Evolutionary conservation across 169 alveolate species (phyloP).

Genomic region (Hepatocystis sp.): DNA sequence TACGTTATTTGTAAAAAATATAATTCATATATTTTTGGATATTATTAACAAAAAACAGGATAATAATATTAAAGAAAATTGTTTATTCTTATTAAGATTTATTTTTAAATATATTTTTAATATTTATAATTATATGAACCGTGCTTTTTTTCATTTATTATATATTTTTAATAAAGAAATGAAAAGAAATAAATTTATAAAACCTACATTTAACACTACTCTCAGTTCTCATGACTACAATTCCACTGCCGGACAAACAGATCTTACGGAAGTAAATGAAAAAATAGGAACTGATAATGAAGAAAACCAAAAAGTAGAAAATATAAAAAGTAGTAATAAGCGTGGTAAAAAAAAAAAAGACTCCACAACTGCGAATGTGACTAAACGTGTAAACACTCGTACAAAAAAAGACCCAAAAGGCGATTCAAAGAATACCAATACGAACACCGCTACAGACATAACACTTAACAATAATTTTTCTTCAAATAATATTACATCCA

Average conservation of each 20-base stretch:
- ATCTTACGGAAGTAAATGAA: background rate
- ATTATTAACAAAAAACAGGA: slow-evolving; percentile 54
- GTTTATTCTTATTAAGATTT: slow-evolving; percentile 34
- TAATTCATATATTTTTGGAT: slow-evolving; percentile 31
- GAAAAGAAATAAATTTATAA: slow-evolving; percentile 24
- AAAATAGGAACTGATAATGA: background rate
- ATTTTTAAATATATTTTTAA: slow-evolving; percentile 54
- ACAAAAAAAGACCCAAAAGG: too few species aligned
- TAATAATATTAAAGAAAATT: slow-evolving; percentile 40
- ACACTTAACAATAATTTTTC: too few species aligned
- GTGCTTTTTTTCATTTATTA: slow-evolving; percentile 36
- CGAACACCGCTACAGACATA: too few species aligned
- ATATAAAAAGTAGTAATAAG: too few species aligned
- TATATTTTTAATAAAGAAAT: slow-evolving; percentile 28
- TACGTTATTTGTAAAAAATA: slow-evolving; percentile 38
- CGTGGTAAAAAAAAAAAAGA: background rate
- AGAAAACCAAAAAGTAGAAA: background rate
- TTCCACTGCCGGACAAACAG: background rate
- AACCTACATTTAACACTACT: slow-evolving; percentile 21
- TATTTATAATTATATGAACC: slow-evolving; percentile 39
- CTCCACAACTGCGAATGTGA: too few species aligned
- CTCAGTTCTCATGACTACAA: background rate
- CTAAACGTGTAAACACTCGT: too few species aligned
- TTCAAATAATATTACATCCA: background rate
- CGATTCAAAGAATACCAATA: too few species aligned